Percentiles rank a stretch among this genome's conserved stretches.
phyloP scores from a whole-genome alignment of 441 rosid genomes.

The Geranium incanum region DNA sequence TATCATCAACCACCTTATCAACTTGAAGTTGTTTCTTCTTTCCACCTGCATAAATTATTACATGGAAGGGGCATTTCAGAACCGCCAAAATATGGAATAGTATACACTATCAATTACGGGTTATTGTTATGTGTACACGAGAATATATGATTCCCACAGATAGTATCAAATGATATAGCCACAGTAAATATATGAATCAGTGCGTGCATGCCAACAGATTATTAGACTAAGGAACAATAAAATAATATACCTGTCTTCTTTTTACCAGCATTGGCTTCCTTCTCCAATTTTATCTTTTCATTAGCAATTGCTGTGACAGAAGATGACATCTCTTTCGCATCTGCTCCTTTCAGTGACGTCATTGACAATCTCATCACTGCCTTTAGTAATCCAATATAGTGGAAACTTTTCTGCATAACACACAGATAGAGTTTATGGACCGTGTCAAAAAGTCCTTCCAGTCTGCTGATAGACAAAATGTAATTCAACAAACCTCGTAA shows the following conservation, averaged over 20 bases:
- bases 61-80: too few species aligned
- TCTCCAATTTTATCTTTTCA: constrained; percentile 26
- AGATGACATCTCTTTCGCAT: constrained; percentile 25
- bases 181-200: too few species aligned
- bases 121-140: too few species aligned
- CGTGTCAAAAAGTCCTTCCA: background rate
- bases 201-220: too few species aligned
- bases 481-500: constrained; percentile 47
- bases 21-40: constrained; percentile 25
- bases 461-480: constrained; percentile 1
- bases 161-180: too few species aligned
- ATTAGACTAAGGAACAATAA: too few species aligned
- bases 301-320: constrained; percentile 24
- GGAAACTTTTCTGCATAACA: constrained; percentile 67
- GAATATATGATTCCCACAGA: too few species aligned
- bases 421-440: constrained; percentile 15
- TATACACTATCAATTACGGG: too few species aligned
- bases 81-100: too few species aligned
- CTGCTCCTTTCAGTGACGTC: constrained; percentile 21
- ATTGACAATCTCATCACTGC: constrained; percentile 25
- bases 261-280: constrained; percentile 25
- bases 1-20: constrained; percentile 21
- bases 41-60: constrained; percentile 15
- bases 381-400: constrained; percentile 63
- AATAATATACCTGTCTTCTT: constrained; percentile 20